Conservation (phyloP, 345 rosid genomes). For the Balakata baccata region DNA sequence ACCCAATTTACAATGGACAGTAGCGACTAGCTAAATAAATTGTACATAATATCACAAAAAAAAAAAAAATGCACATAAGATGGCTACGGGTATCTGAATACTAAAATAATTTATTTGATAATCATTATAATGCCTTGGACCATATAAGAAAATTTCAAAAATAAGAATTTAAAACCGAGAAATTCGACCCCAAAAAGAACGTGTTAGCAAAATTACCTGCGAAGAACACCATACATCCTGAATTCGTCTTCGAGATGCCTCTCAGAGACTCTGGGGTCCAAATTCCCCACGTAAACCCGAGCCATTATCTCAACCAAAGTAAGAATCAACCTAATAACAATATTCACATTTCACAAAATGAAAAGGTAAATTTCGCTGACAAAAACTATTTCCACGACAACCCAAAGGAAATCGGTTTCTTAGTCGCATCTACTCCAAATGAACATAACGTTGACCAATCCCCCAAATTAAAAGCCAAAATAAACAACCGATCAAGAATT, state of each 20-base stretch:
- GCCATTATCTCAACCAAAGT: slow-evolving; percentile 36
- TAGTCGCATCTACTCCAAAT: neutral
- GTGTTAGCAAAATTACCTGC: slow-evolving; percentile 39
- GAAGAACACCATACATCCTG: slow-evolving; percentile 60
- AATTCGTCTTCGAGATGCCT: slow-evolving; percentile 83
- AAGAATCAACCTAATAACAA: slow-evolving; percentile 9
- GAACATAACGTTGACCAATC: neutral
- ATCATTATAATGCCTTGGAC: neutral
- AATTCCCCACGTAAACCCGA: slow-evolving; percentile 68
- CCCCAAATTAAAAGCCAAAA: neutral
- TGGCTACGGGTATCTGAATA: neutral
- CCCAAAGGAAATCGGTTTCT: neutral
- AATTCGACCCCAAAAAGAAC: neutral
- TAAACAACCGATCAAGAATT: neutral
- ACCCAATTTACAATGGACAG: neutral
- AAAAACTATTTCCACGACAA: neutral
- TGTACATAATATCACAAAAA: neutral
- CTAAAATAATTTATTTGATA: neutral
- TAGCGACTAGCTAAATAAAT: neutral
- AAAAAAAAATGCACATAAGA: neutral
- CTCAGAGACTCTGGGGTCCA: slow-evolving; percentile 63
- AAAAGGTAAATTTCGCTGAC: neutral
- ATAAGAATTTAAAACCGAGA: neutral
- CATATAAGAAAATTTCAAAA: neutral
- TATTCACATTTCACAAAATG: neutral